A percentile compares a stretch with the other conserved stretches of the same genome.
phyloP scores from a whole-genome alignment of 306 rosid genomes.

The Sicyos baderoa region DNA sequence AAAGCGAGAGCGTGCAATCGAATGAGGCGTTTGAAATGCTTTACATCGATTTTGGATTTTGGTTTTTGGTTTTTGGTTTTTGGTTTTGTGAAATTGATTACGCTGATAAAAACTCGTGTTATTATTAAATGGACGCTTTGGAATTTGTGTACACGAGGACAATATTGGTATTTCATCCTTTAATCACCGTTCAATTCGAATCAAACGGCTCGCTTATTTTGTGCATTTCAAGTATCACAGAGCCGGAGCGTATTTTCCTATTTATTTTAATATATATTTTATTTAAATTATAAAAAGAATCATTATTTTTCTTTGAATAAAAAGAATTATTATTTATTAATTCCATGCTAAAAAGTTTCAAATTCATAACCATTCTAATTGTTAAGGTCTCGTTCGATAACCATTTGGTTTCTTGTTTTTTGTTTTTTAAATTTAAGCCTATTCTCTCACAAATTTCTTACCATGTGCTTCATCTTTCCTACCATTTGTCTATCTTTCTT shows the following conservation, averaged over 20 bases:
- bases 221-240: neutral
- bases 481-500: too few species aligned
- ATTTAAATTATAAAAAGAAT: too few species aligned
- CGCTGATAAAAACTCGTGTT: conserved; percentile 3
- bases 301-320: too few species aligned
- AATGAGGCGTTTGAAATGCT: conserved; percentile 35
- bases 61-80: neutral
- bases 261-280: too few species aligned
- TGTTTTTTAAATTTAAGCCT: too few species aligned
- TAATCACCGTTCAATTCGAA: conserved; percentile 17
- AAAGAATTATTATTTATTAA: too few species aligned
- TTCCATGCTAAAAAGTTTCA: too few species aligned
- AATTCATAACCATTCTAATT: too few species aligned
- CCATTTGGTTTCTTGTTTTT: too few species aligned
- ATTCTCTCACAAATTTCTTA: too few species aligned
- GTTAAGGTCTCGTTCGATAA: too few species aligned
- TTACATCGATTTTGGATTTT: neutral
- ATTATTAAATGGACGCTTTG: neutral
- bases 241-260: neutral
- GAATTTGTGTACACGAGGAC: neutral
- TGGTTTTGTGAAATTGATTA: neutral
- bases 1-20: conserved; percentile 19
- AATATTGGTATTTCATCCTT: neutral
- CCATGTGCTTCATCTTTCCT: too few species aligned
- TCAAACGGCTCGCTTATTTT: conserved; percentile 14